phyloP scores from a whole-genome alignment of 1,284 basidiomycete genomes.

The Rugosomyces carneus region DNA sequence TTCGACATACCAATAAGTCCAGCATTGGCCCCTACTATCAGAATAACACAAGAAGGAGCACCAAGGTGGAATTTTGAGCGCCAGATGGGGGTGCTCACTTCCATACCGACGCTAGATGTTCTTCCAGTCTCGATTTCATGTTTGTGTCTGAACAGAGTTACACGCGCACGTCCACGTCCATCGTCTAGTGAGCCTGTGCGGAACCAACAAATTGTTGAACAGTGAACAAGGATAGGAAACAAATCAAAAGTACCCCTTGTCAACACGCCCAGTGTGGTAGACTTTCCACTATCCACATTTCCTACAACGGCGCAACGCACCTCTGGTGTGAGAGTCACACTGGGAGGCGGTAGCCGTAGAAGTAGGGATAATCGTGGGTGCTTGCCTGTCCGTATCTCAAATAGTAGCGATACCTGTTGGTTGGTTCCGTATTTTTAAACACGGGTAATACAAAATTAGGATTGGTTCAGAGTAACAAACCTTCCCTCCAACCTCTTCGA shows the following conservation, averaged over 20 bases:
- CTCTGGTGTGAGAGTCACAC: conserved; percentile 72
- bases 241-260: conserved; percentile 50
- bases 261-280: conserved; percentile 85
- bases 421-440: not conserved
- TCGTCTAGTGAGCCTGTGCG: conserved; percentile 80
- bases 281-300: conserved; percentile 93
- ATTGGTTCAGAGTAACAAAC: no score
- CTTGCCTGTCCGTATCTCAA: conserved; percentile 33
- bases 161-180: conserved; percentile 88
- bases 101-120: conserved; percentile 94
- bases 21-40: conserved; percentile 96
- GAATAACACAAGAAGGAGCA: conserved; percentile 90
- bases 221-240: conserved; percentile 16
- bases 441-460: not conserved
- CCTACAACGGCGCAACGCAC: conserved; percentile 94
- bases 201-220: not conserved
- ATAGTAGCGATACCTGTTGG: conserved; percentile 50
- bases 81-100: conserved; percentile 59
- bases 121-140: conserved; percentile 96
- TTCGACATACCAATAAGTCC: conserved; percentile 97
- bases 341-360: conserved; percentile 65
- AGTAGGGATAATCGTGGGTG: conserved; percentile 55
- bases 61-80: conserved; percentile 98
- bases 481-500: conserved; percentile 74
- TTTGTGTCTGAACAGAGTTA: conserved; percentile 93